Percentiles rank a stretch among this genome's conserved stretches.
Evolutionary conservation across 768 basidiomycete genomes (phyloP).

Genomic region (Rhodosporidiobolus sp.): DNA sequence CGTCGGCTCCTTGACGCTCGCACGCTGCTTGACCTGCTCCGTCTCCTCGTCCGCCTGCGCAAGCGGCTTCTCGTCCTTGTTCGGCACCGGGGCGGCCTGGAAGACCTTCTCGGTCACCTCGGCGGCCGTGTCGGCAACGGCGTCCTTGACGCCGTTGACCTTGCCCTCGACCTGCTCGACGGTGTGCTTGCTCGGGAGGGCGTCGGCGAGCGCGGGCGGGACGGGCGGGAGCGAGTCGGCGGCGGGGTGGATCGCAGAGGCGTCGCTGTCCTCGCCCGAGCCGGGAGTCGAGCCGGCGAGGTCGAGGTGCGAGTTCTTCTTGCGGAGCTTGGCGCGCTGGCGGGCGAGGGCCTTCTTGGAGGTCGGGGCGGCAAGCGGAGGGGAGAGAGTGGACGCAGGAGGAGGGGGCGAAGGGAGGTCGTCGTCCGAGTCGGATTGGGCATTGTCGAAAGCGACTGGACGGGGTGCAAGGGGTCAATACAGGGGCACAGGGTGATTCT

Average conservation of each 20-base stretch:
- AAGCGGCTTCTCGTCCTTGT: background rate
- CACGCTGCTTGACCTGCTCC: background rate
- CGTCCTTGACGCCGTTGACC: slow-evolving; percentile 8
- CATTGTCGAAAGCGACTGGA: slow-evolving; percentile 20
- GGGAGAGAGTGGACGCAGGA: slow-evolving; percentile 3
- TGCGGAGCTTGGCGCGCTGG: slow-evolving; percentile 32
- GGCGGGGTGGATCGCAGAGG: slow-evolving; percentile 8
- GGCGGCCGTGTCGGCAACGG: slow-evolving; percentile 12
- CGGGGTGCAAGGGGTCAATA: background rate
- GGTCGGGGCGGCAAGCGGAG: slow-evolving; percentile 10
- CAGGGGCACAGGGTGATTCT: too few species aligned
- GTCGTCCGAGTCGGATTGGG: slow-evolving; percentile 20
- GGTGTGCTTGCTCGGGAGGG: background rate
- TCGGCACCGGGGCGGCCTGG: background rate
- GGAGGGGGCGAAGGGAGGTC: slow-evolving; percentile 7
- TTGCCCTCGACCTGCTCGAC: background rate
- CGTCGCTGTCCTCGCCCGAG: slow-evolving; percentile 19
- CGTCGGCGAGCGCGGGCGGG: too few species aligned
- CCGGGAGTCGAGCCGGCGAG: slow-evolving; percentile 5
- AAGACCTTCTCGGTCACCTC: background rate
- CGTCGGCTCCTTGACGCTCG: background rate
- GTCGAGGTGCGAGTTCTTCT: slow-evolving; percentile 16
- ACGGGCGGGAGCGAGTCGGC: slow-evolving; percentile 21
- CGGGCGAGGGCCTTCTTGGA: slow-evolving; percentile 35
- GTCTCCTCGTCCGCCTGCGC: background rate